phyloP scores from a whole-genome alignment of 768 basidiomycete species.

The Amanita rimosa region DNA sequence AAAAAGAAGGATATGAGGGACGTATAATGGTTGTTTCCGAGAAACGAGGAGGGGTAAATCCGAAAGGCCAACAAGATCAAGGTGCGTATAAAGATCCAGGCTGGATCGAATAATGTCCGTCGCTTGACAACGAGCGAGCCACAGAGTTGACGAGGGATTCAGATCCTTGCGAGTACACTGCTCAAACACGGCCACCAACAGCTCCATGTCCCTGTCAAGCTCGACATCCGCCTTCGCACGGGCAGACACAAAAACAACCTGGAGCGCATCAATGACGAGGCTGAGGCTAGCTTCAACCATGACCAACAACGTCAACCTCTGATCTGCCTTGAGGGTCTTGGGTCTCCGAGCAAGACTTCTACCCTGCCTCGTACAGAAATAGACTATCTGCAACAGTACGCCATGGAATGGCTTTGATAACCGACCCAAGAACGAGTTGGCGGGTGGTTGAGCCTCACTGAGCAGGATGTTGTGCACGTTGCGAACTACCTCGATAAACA shows the following conservation, averaged over 20 bases:
- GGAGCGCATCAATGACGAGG: conserved; percentile 58
- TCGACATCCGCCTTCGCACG: conserved; percentile 45
- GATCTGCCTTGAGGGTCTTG: conserved; percentile 45
- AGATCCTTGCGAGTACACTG: conserved; percentile 65
- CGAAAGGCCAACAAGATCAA: conserved; percentile 60
- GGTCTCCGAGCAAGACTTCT: conserved; percentile 36
- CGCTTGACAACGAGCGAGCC: conserved; percentile 77
- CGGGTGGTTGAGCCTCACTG: conserved; percentile 66
- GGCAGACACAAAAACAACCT: conserved; percentile 55
- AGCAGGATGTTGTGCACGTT: conserved; percentile 55
- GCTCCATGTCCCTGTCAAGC: conserved; percentile 71
- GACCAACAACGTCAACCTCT: conserved; percentile 45
- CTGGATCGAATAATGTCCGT: conserved; percentile 68
- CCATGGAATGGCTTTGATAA: conserved; percentile 67
- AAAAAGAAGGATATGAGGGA: conserved; percentile 72
- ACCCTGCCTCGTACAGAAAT: conserved; percentile 61
- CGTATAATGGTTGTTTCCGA: conserved; percentile 58
- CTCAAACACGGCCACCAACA: conserved; percentile 74
- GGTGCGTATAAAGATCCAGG: conserved; percentile 58
- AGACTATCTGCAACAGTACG: conserved; percentile 67
- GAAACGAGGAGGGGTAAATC: conserved; percentile 52
- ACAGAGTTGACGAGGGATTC: conserved; percentile 55
- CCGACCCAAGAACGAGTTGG: conserved; percentile 58
- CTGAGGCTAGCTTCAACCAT: conserved; percentile 52
- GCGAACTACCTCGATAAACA: conserved; percentile 50